Base-by-base conservation (phyloP, 805 yeast species). In the Candida golubevii region DNA sequence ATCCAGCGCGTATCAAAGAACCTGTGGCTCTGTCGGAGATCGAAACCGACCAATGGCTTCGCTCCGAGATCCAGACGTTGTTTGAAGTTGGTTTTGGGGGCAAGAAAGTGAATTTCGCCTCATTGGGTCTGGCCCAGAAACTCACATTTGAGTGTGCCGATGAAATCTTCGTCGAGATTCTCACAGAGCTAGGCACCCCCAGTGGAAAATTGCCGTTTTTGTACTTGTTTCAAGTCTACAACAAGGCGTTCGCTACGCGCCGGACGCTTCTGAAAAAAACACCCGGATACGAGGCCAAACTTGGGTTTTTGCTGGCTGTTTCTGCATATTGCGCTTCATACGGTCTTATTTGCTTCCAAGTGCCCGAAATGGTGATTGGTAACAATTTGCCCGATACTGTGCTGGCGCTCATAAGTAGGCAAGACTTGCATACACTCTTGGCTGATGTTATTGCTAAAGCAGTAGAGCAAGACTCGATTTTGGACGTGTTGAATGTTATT, bases 311-410 rank as follows among this genome's bases (percentile, higher is more conserved):
- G 40, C 69, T 73, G 44, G 80, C 79, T 46, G 64, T 78, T 23
- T 71, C 77, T 37, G 61, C 76, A 35, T 65, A 77, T 35, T 58
- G 78, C 12, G 65, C 80, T 11, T 80, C 85, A 26, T 86, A 82
- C 61, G 88, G 87, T 0, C 66, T 82, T 27, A 81, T 85, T 18
- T 63, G 82, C 18, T 82, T 85, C 57, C 88, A 82, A 60, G 76
- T 81, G 3, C 83, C 85, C 8, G 90, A 83, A 44, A 77, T 78
- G 77, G 75, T 77, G 45, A 46, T 69, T 33, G 67, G 72, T 49
- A 65, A 66, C 47, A 68, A 72, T 38, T 49, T 74, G 14, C 59
- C 62, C 11, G 44, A 41, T 8, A 49, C 65, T 1, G 50, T 67
- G 6, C 56, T 57, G 12, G 46, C 51, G 6, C 61, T 70, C 44